Evolutionary conservation across 768 basidiomycete genomes (phyloP).

Genomic region (Cystobasidium tubakii): DNA sequence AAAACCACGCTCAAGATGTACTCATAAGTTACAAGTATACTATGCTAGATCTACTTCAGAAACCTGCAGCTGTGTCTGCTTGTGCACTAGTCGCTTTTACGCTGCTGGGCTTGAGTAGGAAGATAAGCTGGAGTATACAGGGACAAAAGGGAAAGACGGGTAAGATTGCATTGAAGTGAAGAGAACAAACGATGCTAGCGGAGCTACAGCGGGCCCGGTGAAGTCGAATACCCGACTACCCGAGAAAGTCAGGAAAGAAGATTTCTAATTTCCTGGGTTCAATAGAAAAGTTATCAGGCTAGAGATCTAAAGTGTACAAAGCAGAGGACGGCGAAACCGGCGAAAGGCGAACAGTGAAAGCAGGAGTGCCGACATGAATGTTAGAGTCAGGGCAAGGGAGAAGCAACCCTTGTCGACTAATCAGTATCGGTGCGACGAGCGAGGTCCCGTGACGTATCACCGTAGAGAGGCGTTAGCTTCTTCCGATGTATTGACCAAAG

Average conservation of each 20-base stretch:
- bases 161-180: neutral
- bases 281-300: neutral
- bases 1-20: slow-evolving; percentile 70
- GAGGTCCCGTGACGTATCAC: too few species aligned
- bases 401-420: too few species aligned
- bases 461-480: neutral
- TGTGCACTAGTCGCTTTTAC: neutral
- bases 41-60: slow-evolving; percentile 40
- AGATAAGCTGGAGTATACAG: slow-evolving; percentile 22
- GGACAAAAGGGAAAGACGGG: neutral
- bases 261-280: too few species aligned
- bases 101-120: slow-evolving; percentile 1
- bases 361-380: too few species aligned
- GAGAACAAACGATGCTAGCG: too few species aligned
- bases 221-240: too few species aligned
- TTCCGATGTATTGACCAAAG: neutral
- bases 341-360: too few species aligned
- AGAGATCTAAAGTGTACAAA: neutral
- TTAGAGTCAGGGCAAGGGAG: neutral
- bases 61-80: slow-evolving; percentile 13
- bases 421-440: too few species aligned
- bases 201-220: too few species aligned
- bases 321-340: too few species aligned
- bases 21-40: slow-evolving; percentile 58
- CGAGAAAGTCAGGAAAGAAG: too few species aligned